A percentile compares a stretch with the other conserved stretches of the same genome.
phyloP scores from a whole-genome alignment of 208 protist genomes.

The Crithidia brevicula region DNA sequence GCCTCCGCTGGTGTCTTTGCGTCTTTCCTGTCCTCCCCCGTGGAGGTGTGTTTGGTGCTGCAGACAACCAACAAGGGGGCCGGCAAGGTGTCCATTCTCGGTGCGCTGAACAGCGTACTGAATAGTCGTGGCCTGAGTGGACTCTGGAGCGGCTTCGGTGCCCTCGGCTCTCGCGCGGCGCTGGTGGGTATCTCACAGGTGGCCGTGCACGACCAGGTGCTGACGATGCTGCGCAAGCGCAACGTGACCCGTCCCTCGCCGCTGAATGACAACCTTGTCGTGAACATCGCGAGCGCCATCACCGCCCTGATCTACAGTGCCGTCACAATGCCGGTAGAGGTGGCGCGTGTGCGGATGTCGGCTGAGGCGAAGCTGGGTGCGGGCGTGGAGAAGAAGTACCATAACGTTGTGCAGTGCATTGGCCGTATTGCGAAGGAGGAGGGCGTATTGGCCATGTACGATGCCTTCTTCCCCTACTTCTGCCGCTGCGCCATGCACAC shows the following conservation, averaged over 20 bases:
- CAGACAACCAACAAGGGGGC: slow-evolving; percentile 71
- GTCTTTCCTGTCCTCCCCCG: slow-evolving; percentile 84
- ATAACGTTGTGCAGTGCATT: slow-evolving; percentile 81
- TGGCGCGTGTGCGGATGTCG: slow-evolving; percentile 90
- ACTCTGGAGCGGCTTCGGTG: slow-evolving; percentile 87
- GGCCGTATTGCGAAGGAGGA: slow-evolving; percentile 74
- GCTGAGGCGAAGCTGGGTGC: slow-evolving; percentile 69
- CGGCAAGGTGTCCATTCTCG: slow-evolving; percentile 55
- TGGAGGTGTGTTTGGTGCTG: slow-evolving; percentile 93
- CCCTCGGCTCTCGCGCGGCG: slow-evolving; percentile 78
- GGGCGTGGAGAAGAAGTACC: slow-evolving; percentile 69
- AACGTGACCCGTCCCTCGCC: slow-evolving; percentile 45
- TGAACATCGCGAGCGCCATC: slow-evolving; percentile 79
- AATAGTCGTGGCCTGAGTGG: slow-evolving; percentile 56
- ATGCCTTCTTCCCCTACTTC: slow-evolving; percentile 91
- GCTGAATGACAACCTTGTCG: slow-evolving; percentile 72
- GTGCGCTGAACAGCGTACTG: slow-evolving; percentile 53
- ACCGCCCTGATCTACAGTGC: slow-evolving; percentile 87
- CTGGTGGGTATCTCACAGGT: slow-evolving; percentile 92
- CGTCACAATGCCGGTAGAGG: slow-evolving; percentile 92
- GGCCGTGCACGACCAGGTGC: slow-evolving; percentile 92
- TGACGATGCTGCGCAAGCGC: slow-evolving; percentile 63
- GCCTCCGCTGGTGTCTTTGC: slow-evolving; percentile 81
- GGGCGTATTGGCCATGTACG: slow-evolving; percentile 81
- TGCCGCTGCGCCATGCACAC: slow-evolving; percentile 89